Conservation (phyloP, 1,284 basidiomycete genomes). For the Cryptococcus deneoformans region DNA sequence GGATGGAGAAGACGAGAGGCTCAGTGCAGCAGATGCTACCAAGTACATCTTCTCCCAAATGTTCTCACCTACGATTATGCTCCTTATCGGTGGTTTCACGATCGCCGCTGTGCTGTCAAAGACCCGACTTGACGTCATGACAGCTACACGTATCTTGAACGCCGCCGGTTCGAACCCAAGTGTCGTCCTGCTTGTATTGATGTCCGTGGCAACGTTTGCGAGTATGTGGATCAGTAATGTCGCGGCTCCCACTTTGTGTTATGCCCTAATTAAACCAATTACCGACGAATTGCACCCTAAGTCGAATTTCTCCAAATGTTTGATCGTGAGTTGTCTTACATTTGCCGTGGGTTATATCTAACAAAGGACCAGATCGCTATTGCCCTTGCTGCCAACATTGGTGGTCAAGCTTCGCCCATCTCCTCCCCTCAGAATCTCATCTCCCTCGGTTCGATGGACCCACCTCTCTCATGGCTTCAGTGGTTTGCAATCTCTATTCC, state of each 20-base stretch:
- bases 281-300: slow-evolving; percentile 85
- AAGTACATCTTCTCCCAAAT: slow-evolving; percentile 66
- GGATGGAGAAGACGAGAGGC: slow-evolving; percentile 57
- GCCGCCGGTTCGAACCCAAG: slow-evolving; percentile 85
- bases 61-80: slow-evolving; percentile 74
- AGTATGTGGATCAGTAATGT: slow-evolving; percentile 99
- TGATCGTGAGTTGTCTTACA: slow-evolving; percentile 65
- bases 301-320: slow-evolving; percentile 81
- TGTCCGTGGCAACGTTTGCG: slow-evolving; percentile 96
- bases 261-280: slow-evolving; percentile 96
- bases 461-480: slow-evolving; percentile 78
- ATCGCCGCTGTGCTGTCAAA: slow-evolving; percentile 96
- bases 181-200: slow-evolving; percentile 87
- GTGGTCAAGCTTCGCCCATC: slow-evolving; percentile 87
- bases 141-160: slow-evolving; percentile 89
- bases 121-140: slow-evolving; percentile 92
- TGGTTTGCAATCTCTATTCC: slow-evolving; percentile 97
- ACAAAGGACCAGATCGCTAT: slow-evolving; percentile 70
- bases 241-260: slow-evolving; percentile 95
- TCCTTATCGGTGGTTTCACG: slow-evolving; percentile 96
- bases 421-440: slow-evolving; percentile 98
- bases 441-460: slow-evolving; percentile 83
- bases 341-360: background rate
- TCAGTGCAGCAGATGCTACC: slow-evolving; percentile 71
- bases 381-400: slow-evolving; percentile 95